Base-by-base conservation (phyloP, 805 yeast species). In the Zygosaccharomyces siamensis region DNA sequence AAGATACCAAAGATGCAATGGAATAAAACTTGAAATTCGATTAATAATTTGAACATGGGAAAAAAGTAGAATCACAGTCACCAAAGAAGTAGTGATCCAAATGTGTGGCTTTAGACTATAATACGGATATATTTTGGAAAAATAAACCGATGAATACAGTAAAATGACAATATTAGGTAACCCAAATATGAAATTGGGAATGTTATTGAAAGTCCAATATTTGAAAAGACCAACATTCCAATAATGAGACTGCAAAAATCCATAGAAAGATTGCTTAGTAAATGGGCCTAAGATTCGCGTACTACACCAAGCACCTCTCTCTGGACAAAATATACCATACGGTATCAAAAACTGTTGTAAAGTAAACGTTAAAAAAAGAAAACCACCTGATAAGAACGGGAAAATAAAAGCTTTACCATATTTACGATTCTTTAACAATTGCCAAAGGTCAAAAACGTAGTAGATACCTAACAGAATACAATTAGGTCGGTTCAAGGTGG, bases 11-110 rank as follows among this genome's bases (percentile, higher is more conserved):
- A 80, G 76, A 48, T 80, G 78, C 7, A 86, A 61, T 0, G 97
- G 97, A 30, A 86, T 64, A 61, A 89, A 87, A 5, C 92, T 77
- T 8, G 84, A 78, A 4, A 90, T 77, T 47, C 99, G 74, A 35
- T 86, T 88, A 48, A 92, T 72, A 31, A 90, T 89, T 65, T 92
- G 99, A 32, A 84, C 86, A 64, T 92, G 90, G 79, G 93, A 87
- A 45, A 80, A 70, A 30, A 80, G 70, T 1, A 80, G 24, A 5
- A 82, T 79, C 4, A 85, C 69, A 4, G 79, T 43, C 2, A 83
- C 43, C 53, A 82, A 73, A 0, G 75, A 52, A 3, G 60, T 47
- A 50, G 77, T 74, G 32, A 79, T 70, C 5, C 71, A 41, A 18
- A 76, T 60, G 7, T 79, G 55, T 1, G 81, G 77, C 41, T 59